phyloP scores from a whole-genome alignment of 805 yeast species.

The Saccharomyces eubayanus region DNA sequence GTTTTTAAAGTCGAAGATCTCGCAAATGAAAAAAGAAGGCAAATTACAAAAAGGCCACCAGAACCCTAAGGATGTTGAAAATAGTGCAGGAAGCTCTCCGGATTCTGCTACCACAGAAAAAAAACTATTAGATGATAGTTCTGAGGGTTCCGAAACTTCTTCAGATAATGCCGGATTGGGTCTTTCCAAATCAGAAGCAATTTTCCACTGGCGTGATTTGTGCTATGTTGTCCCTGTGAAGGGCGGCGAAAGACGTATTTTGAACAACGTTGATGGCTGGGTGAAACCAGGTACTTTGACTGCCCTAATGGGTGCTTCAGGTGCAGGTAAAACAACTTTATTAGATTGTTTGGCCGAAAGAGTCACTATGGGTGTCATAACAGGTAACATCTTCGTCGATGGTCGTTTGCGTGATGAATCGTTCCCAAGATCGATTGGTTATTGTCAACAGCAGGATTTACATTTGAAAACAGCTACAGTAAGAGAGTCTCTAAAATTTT shows the following conservation, averaged over 20 bases:
- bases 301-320: conserved; percentile 60
- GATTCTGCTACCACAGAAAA: conserved; percentile 4
- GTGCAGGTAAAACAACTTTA: conserved; percentile 68
- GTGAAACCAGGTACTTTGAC: conserved; percentile 67
- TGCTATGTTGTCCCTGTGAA: conserved; percentile 54
- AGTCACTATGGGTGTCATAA: conserved; percentile 48
- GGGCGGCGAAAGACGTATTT: conserved; percentile 43
- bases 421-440: conserved; percentile 47
- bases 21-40: conserved; percentile 37
- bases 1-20: conserved; percentile 44
- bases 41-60: conserved; percentile 19
- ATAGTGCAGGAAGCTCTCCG: conserved; percentile 10
- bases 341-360: conserved; percentile 55
- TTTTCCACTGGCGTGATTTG: conserved; percentile 64
- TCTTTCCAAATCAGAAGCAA: conserved; percentile 30
- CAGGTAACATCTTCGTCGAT: conserved; percentile 50
- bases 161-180: neutral
- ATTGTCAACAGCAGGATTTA: conserved; percentile 62
- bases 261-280: conserved; percentile 58
- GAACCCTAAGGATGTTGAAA: conserved; percentile 24
- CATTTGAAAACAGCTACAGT: conserved; percentile 55
- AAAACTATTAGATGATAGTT: conserved; percentile 1
- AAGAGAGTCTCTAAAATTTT: conserved; percentile 53
- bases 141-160: neutral
- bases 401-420: conserved; percentile 44